These are phyloP conservation scores for Ogataea angusta DNA, from an alignment of 805 yeast genomes.

Conservation along the genomic window DNA sequence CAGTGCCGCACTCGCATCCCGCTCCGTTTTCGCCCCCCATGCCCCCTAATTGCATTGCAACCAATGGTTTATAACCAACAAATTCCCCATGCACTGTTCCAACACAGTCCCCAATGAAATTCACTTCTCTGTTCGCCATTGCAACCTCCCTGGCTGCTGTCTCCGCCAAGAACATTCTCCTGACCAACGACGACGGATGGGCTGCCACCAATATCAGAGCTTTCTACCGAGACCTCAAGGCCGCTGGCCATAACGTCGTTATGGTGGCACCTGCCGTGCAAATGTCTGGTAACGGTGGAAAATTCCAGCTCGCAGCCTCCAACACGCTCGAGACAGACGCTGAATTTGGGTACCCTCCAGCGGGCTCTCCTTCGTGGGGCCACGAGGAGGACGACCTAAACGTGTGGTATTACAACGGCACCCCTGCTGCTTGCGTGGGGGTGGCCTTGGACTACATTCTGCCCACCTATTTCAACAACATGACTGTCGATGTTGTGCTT, in stretches of 20 bases:
- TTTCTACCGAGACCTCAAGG: slow-evolving; percentile 43
- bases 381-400: slow-evolving; percentile 41
- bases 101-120: slow-evolving; percentile 2
- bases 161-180: slow-evolving; percentile 40
- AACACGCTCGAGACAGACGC: slow-evolving; percentile 42
- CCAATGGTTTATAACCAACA: slow-evolving; percentile 2
- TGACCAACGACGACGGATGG: slow-evolving; percentile 61
- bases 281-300: slow-evolving; percentile 56
- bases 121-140: slow-evolving; percentile 3
- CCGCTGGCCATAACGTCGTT: slow-evolving; percentile 47
- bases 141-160: slow-evolving; percentile 8
- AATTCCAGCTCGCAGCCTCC: slow-evolving; percentile 41
- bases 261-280: slow-evolving; percentile 52
- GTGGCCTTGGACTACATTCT: slow-evolving; percentile 46
- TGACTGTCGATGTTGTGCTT: slow-evolving; percentile 45
- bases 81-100: neutral
- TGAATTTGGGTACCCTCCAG: slow-evolving; percentile 43
- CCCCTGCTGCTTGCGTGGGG: slow-evolving; percentile 52
- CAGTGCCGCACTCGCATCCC: slow-evolving; percentile 1
- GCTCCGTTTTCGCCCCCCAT: neutral
- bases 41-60: neutral
- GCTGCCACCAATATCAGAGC: slow-evolving; percentile 56
- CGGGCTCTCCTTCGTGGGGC: slow-evolving; percentile 56
- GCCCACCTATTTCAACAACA: slow-evolving; percentile 44
- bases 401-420: slow-evolving; percentile 55